Evolutionary conservation across 306 rosid species (phyloP), one percentile per base, ranked within the genome.

Genomic region (Styphnolobium japonicum): DNA sequence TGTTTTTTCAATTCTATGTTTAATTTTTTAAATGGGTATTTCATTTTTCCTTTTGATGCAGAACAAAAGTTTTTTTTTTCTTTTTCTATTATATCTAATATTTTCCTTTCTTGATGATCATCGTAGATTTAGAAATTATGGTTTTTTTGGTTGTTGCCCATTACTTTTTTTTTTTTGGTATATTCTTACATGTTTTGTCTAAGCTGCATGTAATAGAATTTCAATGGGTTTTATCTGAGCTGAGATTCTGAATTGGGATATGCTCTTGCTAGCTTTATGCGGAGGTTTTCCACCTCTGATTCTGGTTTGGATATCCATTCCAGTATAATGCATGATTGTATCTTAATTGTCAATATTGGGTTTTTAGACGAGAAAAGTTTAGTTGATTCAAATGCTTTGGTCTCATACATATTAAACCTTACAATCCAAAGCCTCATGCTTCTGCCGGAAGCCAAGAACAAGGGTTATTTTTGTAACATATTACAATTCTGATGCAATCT

Each of bases 181-280:
- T 25, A 27, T 75, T 77, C 36, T 75, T 27, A 49, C 43, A 27
- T 61, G 48, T 34, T 16, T 19, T 56, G 14, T 67, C 22, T 10
- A 29, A 34, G 40, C 46, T 43, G 76, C 60, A 7, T 67, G 31
- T n/a, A 15, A 37, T 70, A 23, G 43, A 71, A 65, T 65, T 43
- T 69, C 22, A 21, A 2, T 49, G 60, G 7, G 22, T 67, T 76
- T 70, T 16, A 9, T 67, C 39, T 64, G 71, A 73, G 36, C 45
- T 73, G 45, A 42, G 77, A 71, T 66, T 85, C 61, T 67, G 67
- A 86, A 60, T 48, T 80, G 23, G 62, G 64, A 56, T 21, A 42
- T 57, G 31, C 69, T 46, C 9, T 62, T 36, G 23, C 27, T 14
- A 37, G 73, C 21, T 70, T 42, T 23, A 10, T 42, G 27, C 1